A percentile compares a stretch with the other conserved stretches of the same genome.
phyloP scores from a whole-genome alignment of 805 yeast genomes.

The Saccharomyces kudriavzevii region DNA sequence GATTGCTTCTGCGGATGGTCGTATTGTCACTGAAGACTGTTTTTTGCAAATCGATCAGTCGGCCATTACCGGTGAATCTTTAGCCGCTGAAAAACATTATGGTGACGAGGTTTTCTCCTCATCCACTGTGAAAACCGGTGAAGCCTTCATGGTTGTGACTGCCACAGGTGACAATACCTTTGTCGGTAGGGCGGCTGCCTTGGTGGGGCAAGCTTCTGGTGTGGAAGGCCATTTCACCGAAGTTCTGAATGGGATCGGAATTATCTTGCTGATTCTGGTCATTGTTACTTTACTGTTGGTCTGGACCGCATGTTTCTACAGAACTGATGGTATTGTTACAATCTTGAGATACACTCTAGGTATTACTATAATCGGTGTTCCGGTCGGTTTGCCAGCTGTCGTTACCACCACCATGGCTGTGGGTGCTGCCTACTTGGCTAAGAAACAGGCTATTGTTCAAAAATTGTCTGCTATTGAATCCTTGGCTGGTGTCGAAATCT shows the following conservation, averaged over 20 bases:
- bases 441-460: constrained; percentile 95
- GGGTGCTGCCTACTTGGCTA: constrained; percentile 97
- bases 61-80: constrained; percentile 94
- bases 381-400: constrained; percentile 97
- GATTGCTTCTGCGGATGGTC: constrained; percentile 89
- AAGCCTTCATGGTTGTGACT: constrained; percentile 86
- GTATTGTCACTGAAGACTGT: constrained; percentile 76
- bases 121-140: constrained; percentile 93
- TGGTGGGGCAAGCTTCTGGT: constrained; percentile 88
- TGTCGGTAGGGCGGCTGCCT: constrained; percentile 95
- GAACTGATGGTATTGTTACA: constrained; percentile 77
- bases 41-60: constrained; percentile 92
- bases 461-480: constrained; percentile 95
- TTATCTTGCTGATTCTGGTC: constrained; percentile 80
- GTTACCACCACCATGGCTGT: constrained; percentile 99
- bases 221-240: constrained; percentile 96
- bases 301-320: constrained; percentile 92
- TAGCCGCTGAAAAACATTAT: constrained; percentile 85
- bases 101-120: constrained; percentile 89
- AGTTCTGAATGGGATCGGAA: constrained; percentile 96
- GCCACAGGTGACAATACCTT: constrained; percentile 94
- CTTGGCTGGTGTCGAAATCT: constrained; percentile 93
- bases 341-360: constrained; percentile 90
- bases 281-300: constrained; percentile 79
- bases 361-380: constrained; percentile 95